phyloP scores from a whole-genome alignment of 1,284 basidiomycete genomes.

The Cryptococcus amylolentus region DNA sequence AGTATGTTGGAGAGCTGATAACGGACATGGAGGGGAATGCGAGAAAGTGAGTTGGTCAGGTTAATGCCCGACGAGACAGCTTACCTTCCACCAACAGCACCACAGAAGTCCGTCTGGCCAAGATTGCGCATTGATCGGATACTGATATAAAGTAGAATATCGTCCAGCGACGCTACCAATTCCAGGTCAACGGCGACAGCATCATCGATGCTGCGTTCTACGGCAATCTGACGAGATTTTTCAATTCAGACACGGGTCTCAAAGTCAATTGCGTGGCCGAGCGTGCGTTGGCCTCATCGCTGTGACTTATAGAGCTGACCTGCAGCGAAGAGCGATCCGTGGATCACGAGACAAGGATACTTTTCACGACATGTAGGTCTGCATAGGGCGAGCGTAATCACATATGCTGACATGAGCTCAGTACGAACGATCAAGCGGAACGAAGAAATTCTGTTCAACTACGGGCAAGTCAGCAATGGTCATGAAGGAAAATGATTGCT shows the following conservation, averaged over 20 bases:
- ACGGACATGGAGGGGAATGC: conserved; percentile 5
- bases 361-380: background rate
- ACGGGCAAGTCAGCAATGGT: conserved; percentile 12
- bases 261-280: conserved; percentile 8
- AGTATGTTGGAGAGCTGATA: conserved; percentile 22
- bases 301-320: background rate
- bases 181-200: conserved; percentile 6
- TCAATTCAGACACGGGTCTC: conserved; percentile 14
- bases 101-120: no score
- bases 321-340: background rate
- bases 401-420: background rate
- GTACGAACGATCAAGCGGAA: conserved; percentile 10
- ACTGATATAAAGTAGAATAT: background rate
- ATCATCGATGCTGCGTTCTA: conserved; percentile 15
- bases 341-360: background rate
- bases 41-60: conserved; percentile 15
- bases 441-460: conserved; percentile 21
- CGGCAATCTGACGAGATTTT: conserved; percentile 15
- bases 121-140: background rate
- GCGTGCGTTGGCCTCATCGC: conserved; percentile 8
- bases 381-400: background rate
- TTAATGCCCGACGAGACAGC: no score
- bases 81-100: no score
- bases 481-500: background rate
- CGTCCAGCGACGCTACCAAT: conserved; percentile 18